Evolutionary conservation across 306 rosid species (phyloP), one percentile per base, ranked within the genome.

Genomic region (Glycyrrhiza uralensis): DNA sequence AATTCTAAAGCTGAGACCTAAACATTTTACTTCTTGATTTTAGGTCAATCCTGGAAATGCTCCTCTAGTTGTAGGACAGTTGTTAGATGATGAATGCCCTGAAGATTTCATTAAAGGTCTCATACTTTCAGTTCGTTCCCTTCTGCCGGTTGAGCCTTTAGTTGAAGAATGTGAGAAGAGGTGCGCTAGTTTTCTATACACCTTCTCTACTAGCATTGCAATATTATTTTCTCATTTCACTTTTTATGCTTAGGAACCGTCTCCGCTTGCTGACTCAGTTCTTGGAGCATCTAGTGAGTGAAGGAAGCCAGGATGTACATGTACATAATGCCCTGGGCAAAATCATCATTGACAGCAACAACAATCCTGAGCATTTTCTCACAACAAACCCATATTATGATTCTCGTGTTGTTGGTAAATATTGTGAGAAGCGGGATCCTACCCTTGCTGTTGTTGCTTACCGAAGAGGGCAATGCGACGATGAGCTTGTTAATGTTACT

Each of bases 281-380:
- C 87, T 74, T 93, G 86, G 98, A 93, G 93, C 98, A 93, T 90
- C 93, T 93, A 49, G 98, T 93, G 84, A 93, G 97, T 76, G 98
- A 93, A 85, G 98, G 98, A 85, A 93, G 98, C 84, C 98, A 93
- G 80, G 98, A 93, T 77, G 97, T 93, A 32, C 98, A 93, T 36
- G 98, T 93, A 24, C 98, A 93, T 75, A 93, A 93, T 84, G 98
- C 98, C 39, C 82, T 93, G 67, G 98, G 98, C 56, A 93, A 93
- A 88, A 93, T 93, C 76, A 93, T 90, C 72, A 87, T 93, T 57
- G 98, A 93, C 80, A 93, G 96, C 86, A 91, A 91, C 79, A 93
- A 93, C 81, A 93, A 93, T 77, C 98, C 98, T 10, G 98, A 93
- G 72, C 98, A 93, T 81, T 93, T 93, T 81, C 98, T 93, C 68